Conservation (phyloP, 139 green algal species). For the Pseudopediastrum boryanum region DNA sequence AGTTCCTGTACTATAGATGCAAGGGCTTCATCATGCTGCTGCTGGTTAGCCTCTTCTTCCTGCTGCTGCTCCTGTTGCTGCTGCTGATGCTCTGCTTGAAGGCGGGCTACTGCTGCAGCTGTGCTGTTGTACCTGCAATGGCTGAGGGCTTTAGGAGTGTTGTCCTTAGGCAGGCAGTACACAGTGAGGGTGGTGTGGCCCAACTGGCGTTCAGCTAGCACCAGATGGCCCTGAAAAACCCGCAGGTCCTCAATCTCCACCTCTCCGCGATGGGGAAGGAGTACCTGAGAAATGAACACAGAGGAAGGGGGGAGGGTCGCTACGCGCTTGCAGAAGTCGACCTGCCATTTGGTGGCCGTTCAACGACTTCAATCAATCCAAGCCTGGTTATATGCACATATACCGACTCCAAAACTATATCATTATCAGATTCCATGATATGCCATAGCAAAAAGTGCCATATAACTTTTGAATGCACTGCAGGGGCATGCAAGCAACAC, state of each 20-base stretch:
- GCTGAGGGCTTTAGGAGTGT: constrained; percentile 2
- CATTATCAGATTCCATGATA: no score
- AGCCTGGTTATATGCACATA: no score
- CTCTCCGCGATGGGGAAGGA: constrained; percentile 8
- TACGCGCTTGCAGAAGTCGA: no score
- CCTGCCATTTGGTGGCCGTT: no score
- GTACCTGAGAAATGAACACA: constrained; percentile 11
- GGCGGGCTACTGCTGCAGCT: no score
- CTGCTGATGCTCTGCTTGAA: constrained; percentile 23
- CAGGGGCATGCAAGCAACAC: no score
- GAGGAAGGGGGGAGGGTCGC: no score
- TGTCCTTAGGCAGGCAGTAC: constrained; percentile 24
- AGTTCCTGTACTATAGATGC: not conserved
- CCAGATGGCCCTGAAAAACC: constrained; percentile 18
- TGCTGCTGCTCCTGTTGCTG: constrained; percentile 6
- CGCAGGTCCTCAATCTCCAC: constrained; percentile 32
- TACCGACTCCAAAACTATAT: no score
- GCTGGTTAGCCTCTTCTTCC: not conserved
- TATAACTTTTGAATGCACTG: no score
- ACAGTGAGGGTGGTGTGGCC: constrained; percentile 33
- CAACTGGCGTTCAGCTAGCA: constrained; percentile 30
- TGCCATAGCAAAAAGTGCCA: no score
- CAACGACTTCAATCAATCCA: no score
- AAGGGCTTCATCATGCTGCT: not conserved
- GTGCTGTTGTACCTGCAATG: constrained; percentile 37